Percentiles rank a stretch among this genome's conserved stretches.
These are phyloP conservation scores for Eleusine indica DNA, from an alignment of 176 grass and related monocot species.

Conservation along the genomic window DNA sequence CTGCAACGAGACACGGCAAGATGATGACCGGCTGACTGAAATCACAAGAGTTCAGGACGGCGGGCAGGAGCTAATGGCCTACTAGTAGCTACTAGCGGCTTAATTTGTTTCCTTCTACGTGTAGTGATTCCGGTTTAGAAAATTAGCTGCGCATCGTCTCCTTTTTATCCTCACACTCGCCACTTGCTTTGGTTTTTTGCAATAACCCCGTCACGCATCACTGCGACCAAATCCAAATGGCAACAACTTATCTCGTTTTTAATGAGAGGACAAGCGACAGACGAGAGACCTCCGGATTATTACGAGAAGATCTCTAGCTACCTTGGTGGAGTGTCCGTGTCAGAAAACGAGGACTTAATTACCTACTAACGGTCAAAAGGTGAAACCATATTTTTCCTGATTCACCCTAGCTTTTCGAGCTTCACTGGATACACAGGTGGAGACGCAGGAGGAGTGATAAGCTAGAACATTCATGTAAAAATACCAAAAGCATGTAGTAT, in stretches of 20 bases:
- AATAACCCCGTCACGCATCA: not conserved
- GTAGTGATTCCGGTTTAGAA: conserved; percentile 6
- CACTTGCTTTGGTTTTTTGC: conserved; percentile 3
- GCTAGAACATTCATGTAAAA: not conserved
- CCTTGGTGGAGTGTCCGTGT: conserved; percentile 26
- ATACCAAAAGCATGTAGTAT: not conserved
- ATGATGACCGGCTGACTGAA: not conserved
- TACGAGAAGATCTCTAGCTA: conserved; percentile 17
- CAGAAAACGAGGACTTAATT: conserved; percentile 7
- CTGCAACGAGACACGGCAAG: not conserved
- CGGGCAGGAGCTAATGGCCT: not conserved
- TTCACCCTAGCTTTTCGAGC: not conserved
- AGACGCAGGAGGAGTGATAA: too few relatives aligned
- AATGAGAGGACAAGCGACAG: conserved; percentile 20
- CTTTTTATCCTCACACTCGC: conserved; percentile 14
- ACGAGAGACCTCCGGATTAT: conserved; percentile 18
- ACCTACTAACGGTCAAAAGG: conserved; percentile 22
- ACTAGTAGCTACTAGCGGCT: not conserved
- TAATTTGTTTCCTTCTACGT: not conserved
- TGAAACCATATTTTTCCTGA: conserved; percentile 21
- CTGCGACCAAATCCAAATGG: conserved; percentile 11
- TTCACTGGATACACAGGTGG: not conserved
- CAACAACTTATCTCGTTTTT: not conserved
- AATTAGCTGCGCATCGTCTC: not conserved
- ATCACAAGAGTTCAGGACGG: not conserved